Conservation (phyloP, 2,329 filamentous ascomycete genomes). For the Colletotrichum zoysiae region DNA sequence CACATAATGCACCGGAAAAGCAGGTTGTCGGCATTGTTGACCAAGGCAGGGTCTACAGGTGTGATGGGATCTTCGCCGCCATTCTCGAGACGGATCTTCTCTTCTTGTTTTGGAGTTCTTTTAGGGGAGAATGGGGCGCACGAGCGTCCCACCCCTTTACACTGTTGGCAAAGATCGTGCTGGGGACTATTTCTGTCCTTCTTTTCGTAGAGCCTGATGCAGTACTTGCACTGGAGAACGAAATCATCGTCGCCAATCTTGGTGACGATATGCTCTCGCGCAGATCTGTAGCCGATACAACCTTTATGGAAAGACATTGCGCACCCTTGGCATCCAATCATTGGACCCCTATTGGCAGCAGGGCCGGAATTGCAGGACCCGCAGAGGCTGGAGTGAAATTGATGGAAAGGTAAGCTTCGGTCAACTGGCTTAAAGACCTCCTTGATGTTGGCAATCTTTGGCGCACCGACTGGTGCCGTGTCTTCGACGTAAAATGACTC, state of each 20-base stretch:
- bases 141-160: conserved; percentile 73
- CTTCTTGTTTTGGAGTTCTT: conserved; percentile 83
- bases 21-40: conserved; percentile 83
- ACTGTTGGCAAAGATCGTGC: conserved; percentile 78
- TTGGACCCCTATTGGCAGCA: conserved; percentile 70
- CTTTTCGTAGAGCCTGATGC: conserved; percentile 75
- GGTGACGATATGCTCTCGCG: conserved; percentile 88
- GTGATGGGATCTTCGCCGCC: conserved; percentile 82
- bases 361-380: conserved; percentile 75
- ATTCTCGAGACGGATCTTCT: conserved; percentile 84
- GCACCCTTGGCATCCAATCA: conserved; percentile 94
- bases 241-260: conserved; percentile 84
- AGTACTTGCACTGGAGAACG: conserved; percentile 90
- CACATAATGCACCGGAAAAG: conserved; percentile 87
- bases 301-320: conserved; percentile 84
- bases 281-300: conserved; percentile 81
- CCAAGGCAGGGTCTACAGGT: conserved; percentile 67
- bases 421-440: conserved; percentile 79
- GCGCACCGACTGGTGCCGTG: conserved; percentile 56
- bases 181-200: conserved; percentile 79
- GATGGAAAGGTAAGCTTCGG: conserved; percentile 74
- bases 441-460: conserved; percentile 73
- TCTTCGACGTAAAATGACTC: conserved; percentile 66
- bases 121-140: conserved; percentile 81
- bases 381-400: conserved; percentile 78